Evolutionary conservation across 2,329 filamentous ascomycete species (phyloP).

Genomic region (Chaetomiaceae sp.): DNA sequence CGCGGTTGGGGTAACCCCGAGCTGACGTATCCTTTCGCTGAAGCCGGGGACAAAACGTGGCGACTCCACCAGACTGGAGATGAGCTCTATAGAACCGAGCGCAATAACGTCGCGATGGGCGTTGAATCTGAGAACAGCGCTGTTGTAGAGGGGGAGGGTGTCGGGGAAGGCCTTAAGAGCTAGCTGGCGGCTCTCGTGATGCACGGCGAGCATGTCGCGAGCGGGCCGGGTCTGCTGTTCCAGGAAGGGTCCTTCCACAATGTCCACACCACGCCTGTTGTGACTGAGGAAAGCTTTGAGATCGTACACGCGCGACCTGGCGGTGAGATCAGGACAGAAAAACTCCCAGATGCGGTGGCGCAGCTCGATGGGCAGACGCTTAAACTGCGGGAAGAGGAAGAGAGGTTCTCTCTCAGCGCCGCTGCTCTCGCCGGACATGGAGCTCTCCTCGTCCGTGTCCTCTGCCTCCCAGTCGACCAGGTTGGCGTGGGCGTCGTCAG

Average conservation of each 20-base stretch:
- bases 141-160: slow-evolving; percentile 19
- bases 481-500: slow-evolving; percentile 4
- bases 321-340: slow-evolving; percentile 29
- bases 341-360: slow-evolving; percentile 31
- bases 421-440: slow-evolving; percentile 9
- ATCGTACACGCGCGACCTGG: slow-evolving; percentile 25
- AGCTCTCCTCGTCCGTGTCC: slow-evolving; percentile 22
- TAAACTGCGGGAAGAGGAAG: slow-evolving; percentile 32
- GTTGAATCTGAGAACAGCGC: slow-evolving; percentile 25
- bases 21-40: slow-evolving; percentile 15
- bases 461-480: slow-evolving; percentile 30
- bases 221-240: slow-evolving; percentile 27
- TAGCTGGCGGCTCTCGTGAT: slow-evolving; percentile 29
- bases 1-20: slow-evolving; percentile 18
- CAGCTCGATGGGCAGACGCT: slow-evolving; percentile 30
- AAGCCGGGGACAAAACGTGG: slow-evolving; percentile 5
- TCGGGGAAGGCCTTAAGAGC: slow-evolving; percentile 30
- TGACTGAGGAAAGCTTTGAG: too few relatives aligned
- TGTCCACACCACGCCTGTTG: too few relatives aligned
- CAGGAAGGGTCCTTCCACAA: slow-evolving; percentile 20
- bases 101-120: slow-evolving; percentile 27
- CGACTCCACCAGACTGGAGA: background rate
- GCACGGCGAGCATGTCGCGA: slow-evolving; percentile 27
- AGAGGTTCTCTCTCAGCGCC: background rate
- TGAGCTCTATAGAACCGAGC: background rate